Base-by-base conservation (phyloP, 2,329 filamentous ascomycete genomes). In the Magnaporthales sp. region DNA sequence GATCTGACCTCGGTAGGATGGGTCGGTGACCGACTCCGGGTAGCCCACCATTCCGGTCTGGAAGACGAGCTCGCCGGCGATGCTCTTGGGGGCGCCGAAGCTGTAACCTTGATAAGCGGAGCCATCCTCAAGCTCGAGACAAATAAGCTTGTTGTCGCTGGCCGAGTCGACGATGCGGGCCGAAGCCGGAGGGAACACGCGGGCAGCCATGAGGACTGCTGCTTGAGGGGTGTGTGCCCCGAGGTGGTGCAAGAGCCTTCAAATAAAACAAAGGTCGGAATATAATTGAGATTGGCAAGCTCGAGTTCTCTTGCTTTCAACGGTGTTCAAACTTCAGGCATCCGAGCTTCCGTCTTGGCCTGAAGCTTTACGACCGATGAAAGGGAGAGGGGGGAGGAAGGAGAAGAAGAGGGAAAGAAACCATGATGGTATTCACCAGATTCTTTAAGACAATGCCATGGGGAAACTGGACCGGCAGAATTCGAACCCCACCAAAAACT, bases 11-110 rank as follows among this genome's bases (percentile, higher is more conserved):
- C 91, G 90, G 81, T 94, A 94, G 24, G 91, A 94, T 66, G 91
- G 91, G 74, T 94, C 91, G 74, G 91, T 93, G 84, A 94, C 89
- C 63, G 91, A 97, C 83, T 99, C 95, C 58, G 95, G 93, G 78
- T 99, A 99, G 75, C 95, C 95, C 73, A 98, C 95, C 93, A 98
- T 97, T 79, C 95, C 95, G 67, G 95, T 99, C 85, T 98, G 94
- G 83, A 99, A 99, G 80, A 99, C 95, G 77, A 99, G 85, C 84
- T 99, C 95, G 78, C 95, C 95, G 71, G 94, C 91, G 75, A 96
- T 88, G 81, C 92, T 97, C 86, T 93, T 97, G 75, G 92, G 85
- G 70, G 94, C 93, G 79, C 95, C 95, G 77, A 99, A 99, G 85
- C 93, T 97, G 83, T 92, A 93, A 73, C 95, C 95, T 77, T 96